phyloP scores from a whole-genome alignment of 2,329 filamentous ascomycete genomes.

The Zymoseptoria passerinii region DNA sequence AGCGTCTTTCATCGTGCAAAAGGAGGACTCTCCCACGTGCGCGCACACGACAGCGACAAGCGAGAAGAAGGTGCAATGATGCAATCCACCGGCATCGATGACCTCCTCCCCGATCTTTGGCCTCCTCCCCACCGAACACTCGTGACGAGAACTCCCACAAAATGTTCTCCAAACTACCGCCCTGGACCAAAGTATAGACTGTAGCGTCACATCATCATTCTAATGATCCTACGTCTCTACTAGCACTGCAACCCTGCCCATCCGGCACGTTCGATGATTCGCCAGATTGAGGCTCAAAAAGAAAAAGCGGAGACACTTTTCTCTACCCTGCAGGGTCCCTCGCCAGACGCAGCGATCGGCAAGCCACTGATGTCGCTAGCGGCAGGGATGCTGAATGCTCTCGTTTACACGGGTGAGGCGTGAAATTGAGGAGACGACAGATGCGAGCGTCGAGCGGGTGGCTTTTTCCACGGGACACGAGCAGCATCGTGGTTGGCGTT shows the following conservation, averaged over 20 bases:
- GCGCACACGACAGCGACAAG: background rate
- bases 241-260: background rate
- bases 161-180: background rate
- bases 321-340: background rate
- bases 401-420: background rate
- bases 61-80: background rate
- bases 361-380: background rate
- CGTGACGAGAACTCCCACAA: background rate
- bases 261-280: background rate
- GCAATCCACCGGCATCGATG: background rate
- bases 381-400: background rate
- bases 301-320: background rate
- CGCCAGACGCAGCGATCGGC: background rate
- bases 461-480: too few species aligned
- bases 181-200: background rate
- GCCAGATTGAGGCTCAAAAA: background rate
- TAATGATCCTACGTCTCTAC: too few species aligned
- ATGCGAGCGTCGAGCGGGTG: background rate
- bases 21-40: background rate
- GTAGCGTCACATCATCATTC: background rate
- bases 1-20: background rate
- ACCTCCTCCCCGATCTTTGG: background rate
- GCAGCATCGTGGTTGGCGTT: too few species aligned
- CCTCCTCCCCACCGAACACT: background rate
- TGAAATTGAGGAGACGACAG: background rate